These are phyloP conservation scores for Chytriomyces sp. DNA, from an alignment of 192 early-diverging fungal species.

Conservation along the genomic window DNA sequence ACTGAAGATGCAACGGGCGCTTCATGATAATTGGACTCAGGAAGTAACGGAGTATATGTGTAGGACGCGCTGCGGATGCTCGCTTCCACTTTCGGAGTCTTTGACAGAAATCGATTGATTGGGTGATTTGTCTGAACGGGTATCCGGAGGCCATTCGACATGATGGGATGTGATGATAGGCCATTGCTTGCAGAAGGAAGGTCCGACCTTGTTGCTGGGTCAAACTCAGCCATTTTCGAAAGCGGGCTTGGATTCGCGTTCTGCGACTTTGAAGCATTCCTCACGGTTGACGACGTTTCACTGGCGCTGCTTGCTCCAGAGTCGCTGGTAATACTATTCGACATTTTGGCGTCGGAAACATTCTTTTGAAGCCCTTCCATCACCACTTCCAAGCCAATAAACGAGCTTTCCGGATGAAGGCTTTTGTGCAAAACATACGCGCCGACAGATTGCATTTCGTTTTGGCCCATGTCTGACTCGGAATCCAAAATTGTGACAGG, in stretches of 20 bases:
- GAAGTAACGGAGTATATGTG: not conserved
- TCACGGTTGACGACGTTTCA: not conserved
- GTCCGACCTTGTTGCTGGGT: too few species aligned
- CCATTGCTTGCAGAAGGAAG: not conserved
- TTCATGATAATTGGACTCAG: not conserved
- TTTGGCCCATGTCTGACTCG: conserved; percentile 38
- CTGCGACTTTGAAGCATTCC: not conserved
- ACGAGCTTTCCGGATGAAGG: conserved; percentile 25
- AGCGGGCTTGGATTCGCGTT: not conserved
- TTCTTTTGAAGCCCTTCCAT: conserved; percentile 1
- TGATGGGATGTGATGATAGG: not conserved
- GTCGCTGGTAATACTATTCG: too few species aligned
- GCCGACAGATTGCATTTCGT: conserved; percentile 34
- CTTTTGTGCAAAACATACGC: conserved; percentile 51
- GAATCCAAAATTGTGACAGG: conserved; percentile 24
- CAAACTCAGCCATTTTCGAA: not conserved
- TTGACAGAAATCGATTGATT: conserved; percentile 12
- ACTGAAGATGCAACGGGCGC: not conserved
- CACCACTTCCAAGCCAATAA: conserved; percentile 25
- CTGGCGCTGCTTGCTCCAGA: too few species aligned
- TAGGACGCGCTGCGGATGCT: not conserved
- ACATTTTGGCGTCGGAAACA: too few species aligned
- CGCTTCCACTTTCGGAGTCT: not conserved
- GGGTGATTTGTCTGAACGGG: conserved; percentile 23
- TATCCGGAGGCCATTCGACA: conserved; percentile 3